A percentile compares a stretch with the other conserved stretches of the same genome.
Evolutionary conservation across 345 rosid genomes (phyloP).

Genomic region (Brassica cretica): DNA sequence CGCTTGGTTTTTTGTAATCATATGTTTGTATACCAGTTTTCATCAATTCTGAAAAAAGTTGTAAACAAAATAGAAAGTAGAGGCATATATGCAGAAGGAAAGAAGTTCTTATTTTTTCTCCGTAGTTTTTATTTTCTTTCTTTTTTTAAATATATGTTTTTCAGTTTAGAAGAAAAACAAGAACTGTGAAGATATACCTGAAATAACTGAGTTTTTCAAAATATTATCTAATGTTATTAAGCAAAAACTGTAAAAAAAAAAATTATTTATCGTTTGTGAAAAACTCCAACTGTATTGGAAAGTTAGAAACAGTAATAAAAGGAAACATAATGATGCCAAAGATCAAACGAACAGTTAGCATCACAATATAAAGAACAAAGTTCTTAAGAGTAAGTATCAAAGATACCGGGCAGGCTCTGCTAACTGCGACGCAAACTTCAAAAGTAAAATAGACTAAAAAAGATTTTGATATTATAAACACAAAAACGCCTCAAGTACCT

Average conservation of each 20-base stretch:
- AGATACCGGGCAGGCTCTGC: conserved; percentile 42
- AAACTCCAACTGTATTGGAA: conserved; percentile 9
- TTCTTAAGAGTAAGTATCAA: conserved; percentile 16
- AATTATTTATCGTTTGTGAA: too few species aligned
- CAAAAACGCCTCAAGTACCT: conserved; percentile 43
- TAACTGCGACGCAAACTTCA: conserved; percentile 17
- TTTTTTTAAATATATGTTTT: too few species aligned
- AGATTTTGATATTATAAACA: background rate
- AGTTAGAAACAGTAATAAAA: background rate
- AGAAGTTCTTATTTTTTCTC: too few species aligned
- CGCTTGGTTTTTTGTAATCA: too few species aligned
- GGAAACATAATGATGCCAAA: too few species aligned
- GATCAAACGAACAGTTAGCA: background rate
- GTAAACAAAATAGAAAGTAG: too few species aligned
- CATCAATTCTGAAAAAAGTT: too few species aligned
- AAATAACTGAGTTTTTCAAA: background rate
- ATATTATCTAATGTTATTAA: background rate
- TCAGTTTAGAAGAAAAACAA: background rate
- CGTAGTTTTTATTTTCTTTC: too few species aligned
- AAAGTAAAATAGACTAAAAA: conserved; percentile 16
- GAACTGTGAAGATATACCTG: background rate
- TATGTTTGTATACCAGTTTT: too few species aligned
- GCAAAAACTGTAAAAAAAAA: too few species aligned
- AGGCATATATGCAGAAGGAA: too few species aligned
- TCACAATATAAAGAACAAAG: conserved; percentile 12